These are phyloP conservation scores for Candida ulmi DNA, from an alignment of 805 yeast genomes.

Conservation along the genomic window DNA sequence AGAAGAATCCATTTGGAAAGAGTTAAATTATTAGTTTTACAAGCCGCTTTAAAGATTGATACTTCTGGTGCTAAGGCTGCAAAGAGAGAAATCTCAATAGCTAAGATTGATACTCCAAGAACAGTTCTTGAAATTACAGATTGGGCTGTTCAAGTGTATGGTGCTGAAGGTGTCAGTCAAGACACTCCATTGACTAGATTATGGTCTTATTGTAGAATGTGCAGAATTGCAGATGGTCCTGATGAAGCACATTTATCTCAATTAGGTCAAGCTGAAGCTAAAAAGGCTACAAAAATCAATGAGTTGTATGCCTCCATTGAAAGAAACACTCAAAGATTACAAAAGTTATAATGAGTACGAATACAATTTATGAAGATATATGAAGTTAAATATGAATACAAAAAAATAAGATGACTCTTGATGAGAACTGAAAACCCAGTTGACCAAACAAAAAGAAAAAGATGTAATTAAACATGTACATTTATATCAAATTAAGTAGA, in stretches of 20 bases:
- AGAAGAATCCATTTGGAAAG: constrained; percentile 48
- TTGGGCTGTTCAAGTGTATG: constrained; percentile 60
- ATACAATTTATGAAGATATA: too few relatives aligned
- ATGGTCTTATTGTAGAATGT: constrained; percentile 47
- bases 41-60: constrained; percentile 59
- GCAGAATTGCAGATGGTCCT: constrained; percentile 65
- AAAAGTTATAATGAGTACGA: constrained; percentile 10
- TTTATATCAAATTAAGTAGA: too few relatives aligned
- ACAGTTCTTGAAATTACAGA: constrained; percentile 46
- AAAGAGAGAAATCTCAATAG: constrained; percentile 51
- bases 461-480: not conserved
- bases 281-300: constrained; percentile 31
- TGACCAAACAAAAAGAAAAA: not conserved
- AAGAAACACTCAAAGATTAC: constrained; percentile 13
- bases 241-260: constrained; percentile 61
- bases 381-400: too few relatives aligned
- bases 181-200: constrained; percentile 52
- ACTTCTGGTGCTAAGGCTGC: constrained; percentile 49
- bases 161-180: constrained; percentile 61
- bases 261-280: constrained; percentile 44
- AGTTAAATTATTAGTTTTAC: constrained; percentile 47
- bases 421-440: too few relatives aligned
- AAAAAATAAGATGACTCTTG: too few relatives aligned
- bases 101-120: constrained; percentile 58
- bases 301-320: constrained; percentile 23